These are phyloP conservation scores for Bassia scoparia DNA, from an alignment of 148 eudicot species.

Conservation along the genomic window DNA sequence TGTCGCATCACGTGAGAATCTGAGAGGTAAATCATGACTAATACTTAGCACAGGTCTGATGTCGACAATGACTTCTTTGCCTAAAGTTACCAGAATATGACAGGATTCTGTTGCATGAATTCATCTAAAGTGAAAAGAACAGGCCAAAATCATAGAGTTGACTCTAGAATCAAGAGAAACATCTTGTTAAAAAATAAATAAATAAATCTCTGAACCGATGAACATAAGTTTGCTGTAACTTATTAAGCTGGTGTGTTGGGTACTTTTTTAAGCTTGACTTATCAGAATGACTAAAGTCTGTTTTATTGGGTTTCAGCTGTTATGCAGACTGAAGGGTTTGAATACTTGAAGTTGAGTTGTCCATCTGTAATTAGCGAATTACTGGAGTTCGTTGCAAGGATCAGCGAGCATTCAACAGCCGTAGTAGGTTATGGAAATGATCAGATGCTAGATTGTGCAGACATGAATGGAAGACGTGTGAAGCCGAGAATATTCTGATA, in stretches of 20 bases:
- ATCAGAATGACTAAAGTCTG: not conserved
- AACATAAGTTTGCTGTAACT: not conserved
- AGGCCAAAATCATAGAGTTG: not conserved
- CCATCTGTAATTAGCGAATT: conserved; percentile 73
- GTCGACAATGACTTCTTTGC: not conserved
- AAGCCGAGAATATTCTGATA: conserved; percentile 57
- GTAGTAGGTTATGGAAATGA: conserved; percentile 43
- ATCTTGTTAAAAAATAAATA: too few species aligned
- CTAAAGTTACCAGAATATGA: too few species aligned
- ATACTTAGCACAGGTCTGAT: not conserved
- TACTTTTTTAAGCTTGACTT: not conserved
- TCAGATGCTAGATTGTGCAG: conserved; percentile 55
- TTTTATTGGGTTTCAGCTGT: conserved; percentile 56
- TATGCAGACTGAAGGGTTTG: conserved; percentile 95
- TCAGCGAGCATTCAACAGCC: conserved; percentile 54
- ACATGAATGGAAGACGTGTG: conserved; percentile 73
- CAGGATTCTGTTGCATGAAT: too few species aligned
- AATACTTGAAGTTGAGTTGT: conserved; percentile 84
- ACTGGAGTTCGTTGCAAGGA: conserved; percentile 66
- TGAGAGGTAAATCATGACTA: conserved; percentile 54
- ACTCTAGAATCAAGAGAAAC: not conserved
- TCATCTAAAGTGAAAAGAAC: not conserved
- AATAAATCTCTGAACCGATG: not conserved
- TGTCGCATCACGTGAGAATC: conserved; percentile 83
- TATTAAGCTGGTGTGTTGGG: not conserved